Percentiles rank a stretch among this genome's conserved stretches.
These are phyloP conservation scores for Apophysomyces sp. DNA, from an alignment of 371 early-diverging fungal genomes.

Conservation along the genomic window DNA sequence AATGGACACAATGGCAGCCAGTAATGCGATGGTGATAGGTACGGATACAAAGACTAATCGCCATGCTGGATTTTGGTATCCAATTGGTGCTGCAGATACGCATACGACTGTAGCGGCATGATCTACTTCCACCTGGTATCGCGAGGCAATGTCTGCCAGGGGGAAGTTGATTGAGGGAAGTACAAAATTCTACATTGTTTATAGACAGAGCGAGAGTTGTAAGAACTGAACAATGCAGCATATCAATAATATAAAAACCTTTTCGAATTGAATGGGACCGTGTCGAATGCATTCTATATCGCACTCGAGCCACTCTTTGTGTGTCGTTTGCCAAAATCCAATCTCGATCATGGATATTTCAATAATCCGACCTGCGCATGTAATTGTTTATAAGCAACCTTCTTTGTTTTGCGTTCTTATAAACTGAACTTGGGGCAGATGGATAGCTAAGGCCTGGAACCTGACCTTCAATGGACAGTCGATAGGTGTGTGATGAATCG, in stretches of 20 bases:
- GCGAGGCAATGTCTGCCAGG: not conserved
- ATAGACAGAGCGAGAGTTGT: not conserved
- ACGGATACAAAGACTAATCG: conserved; percentile 31
- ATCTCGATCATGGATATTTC: not conserved
- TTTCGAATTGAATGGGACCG: not conserved
- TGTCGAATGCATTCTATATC: not conserved
- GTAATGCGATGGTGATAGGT: conserved; percentile 42
- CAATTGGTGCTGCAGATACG: conserved; percentile 39
- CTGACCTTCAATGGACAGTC: not conserved
- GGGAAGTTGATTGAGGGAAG: not conserved
- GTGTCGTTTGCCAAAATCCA: not conserved
- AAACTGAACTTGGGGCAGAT: not conserved
- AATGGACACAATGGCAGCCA: conserved; percentile 35
- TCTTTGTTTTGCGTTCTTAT: not conserved
- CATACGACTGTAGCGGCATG: conserved; percentile 8
- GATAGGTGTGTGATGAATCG: not conserved
- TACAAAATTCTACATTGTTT: not conserved
- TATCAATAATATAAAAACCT: not conserved
- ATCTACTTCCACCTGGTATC: not conserved
- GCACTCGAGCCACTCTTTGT: not conserved
- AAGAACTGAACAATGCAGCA: not conserved
- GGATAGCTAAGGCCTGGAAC: not conserved
- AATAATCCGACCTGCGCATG: not conserved
- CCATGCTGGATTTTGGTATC: conserved; percentile 48
- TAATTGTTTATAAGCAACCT: not conserved